A percentile compares a stretch with the other conserved stretches of the same genome.
These are phyloP conservation scores for Wallacemonas sp. DNA, from an alignment of 208 protist species.

Conservation along the genomic window DNA sequence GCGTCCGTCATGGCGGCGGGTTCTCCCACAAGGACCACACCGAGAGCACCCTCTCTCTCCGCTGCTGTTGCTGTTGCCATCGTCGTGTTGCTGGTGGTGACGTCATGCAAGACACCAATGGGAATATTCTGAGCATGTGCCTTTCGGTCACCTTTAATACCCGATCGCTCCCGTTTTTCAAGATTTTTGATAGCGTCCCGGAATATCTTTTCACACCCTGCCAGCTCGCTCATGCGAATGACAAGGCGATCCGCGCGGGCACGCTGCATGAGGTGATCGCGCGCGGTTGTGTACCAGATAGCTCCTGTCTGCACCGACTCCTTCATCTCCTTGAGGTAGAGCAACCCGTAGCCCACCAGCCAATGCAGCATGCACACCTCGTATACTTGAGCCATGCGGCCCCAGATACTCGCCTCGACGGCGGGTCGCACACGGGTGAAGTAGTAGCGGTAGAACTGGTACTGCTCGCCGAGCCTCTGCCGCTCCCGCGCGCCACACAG, in stretches of 20 bases:
- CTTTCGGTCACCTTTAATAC: neutral
- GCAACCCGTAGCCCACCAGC: slow-evolving; percentile 33
- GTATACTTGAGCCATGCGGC: slow-evolving; percentile 30
- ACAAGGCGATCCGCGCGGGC: neutral
- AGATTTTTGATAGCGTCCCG: slow-evolving; percentile 9
- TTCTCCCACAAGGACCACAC: neutral
- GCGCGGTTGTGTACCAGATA: slow-evolving; percentile 1
- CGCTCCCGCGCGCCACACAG: slow-evolving; percentile 30
- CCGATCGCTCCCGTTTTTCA: neutral
- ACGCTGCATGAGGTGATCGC: slow-evolving; percentile 5
- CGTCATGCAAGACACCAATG: neutral
- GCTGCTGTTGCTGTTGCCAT: neutral
- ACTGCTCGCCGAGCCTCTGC: slow-evolving; percentile 13
- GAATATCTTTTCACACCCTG: slow-evolving; percentile 3
- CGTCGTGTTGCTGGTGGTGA: too few relatives aligned
- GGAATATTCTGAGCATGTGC: too few relatives aligned
- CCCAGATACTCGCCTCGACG: slow-evolving; percentile 39
- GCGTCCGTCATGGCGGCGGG: neutral
- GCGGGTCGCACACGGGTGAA: slow-evolving; percentile 36
- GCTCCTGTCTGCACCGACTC: neutral
- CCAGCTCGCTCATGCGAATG: slow-evolving; percentile 5
- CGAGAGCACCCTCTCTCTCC: slow-evolving; percentile 13
- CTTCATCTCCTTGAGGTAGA: slow-evolving; percentile 22
- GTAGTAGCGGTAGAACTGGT: slow-evolving; percentile 38
- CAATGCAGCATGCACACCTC: slow-evolving; percentile 33